Evolutionary conservation across 1,284 basidiomycete species (phyloP), one percentile per base, ranked within the genome.

Genomic region (Microstroma glucosiphilum): DNA sequence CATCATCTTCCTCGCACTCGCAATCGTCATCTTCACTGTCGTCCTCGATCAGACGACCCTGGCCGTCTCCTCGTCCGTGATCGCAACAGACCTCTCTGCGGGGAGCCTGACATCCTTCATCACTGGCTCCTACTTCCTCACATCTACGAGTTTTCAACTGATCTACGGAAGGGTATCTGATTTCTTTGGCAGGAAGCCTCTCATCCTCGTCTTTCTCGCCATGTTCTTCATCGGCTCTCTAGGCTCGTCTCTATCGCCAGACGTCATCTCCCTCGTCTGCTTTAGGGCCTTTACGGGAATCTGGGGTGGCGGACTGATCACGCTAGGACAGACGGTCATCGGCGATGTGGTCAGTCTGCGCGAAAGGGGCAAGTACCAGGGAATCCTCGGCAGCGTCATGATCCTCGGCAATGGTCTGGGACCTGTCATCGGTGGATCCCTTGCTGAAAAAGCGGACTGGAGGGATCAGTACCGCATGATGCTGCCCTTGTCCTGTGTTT

Each of bases 271-370:
- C 26, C 81, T 91, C 58, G 90, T 91, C 70, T 80, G 89, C 1
- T 88, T 88, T 68, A 84, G 89, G 49, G 86, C 77, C 0, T 25
- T 89, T 41, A 84, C 87, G 19, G 88, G 88, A 25, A 83, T 84
- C 0, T 87, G 87, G 12, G 87, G 87, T 61, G 88, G 87, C 7
- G 86, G 86, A 0, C 84, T 88, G 43, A 80, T 86, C 19, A 86
- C 85, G 62, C 83, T 88, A 77, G 83, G 21, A 9, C 56, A 57
- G 59, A 66, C 70, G 51, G 62, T 72, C 12, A 64, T 70, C 1
- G 62, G 66, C 9, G 71, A 73, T 43, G 53, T 73, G 7, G 69
- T 73, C 2, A 43, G 57, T 6, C 30, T 73, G 15, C 40, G 46
- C 9, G 40, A 70, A 23, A 43, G 70, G 15, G 70, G 70, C 21